Percentiles rank a stretch among this genome's conserved stretches.
These are phyloP conservation scores for Lichtheimia ramosa DNA, from an alignment of 371 early-diverging fungal genomes.

Conservation along the genomic window DNA sequence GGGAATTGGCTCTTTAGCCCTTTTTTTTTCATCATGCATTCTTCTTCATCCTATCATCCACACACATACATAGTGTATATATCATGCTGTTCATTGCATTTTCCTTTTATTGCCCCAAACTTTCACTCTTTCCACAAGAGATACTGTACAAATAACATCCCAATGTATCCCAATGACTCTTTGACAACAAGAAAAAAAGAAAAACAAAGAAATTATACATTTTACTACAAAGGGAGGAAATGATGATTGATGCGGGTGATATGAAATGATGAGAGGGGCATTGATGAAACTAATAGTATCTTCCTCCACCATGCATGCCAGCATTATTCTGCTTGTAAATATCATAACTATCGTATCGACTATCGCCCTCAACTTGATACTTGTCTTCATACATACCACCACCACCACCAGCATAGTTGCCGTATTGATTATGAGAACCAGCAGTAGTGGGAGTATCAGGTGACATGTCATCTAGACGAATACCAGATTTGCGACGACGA, in stretches of 20 bases:
- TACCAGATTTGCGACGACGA: constrained; percentile 48
- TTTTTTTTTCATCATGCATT: background rate
- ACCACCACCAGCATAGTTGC: constrained; percentile 4
- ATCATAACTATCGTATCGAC: constrained; percentile 15
- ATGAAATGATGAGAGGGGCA: too few species aligned
- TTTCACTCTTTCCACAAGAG: too few species aligned
- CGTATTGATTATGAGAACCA: constrained; percentile 22
- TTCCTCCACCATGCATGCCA: constrained; percentile 4
- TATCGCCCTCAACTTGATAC: constrained; percentile 6
- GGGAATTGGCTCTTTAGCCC: constrained; percentile 14
- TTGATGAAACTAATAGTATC: constrained; percentile 10
- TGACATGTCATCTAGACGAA: constrained; percentile 44
- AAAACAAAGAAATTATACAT: too few species aligned
- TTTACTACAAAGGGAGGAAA: too few species aligned
- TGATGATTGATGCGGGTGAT: too few species aligned
- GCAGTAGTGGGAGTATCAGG: constrained; percentile 38
- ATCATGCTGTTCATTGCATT: too few species aligned
- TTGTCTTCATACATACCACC: constrained; percentile 13
- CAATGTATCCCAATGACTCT: too few species aligned
- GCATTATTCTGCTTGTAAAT: constrained; percentile 13
- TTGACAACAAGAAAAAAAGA: too few species aligned
- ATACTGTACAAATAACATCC: too few species aligned
- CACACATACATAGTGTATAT: too few species aligned
- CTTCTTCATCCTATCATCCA: too few species aligned
- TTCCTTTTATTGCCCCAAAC: too few species aligned